phyloP scores from a whole-genome alignment of 108 stramenopile species.

The Poteriospumella lacustris region DNA sequence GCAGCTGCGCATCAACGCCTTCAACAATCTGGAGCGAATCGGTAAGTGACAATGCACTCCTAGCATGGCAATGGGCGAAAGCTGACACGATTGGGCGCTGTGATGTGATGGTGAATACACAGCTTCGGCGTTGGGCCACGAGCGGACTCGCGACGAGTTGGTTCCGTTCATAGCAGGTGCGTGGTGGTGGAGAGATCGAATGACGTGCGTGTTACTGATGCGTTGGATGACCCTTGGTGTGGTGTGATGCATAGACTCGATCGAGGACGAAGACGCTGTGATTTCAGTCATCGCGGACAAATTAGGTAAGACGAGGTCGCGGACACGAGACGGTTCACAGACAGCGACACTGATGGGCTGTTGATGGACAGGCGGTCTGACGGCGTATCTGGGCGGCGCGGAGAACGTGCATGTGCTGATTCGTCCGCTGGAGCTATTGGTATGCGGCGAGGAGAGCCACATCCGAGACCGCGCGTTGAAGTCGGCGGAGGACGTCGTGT shows the following conservation, averaged over 20 bases:
- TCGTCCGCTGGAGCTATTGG: slow-evolving; percentile 77
- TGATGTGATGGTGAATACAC: not conserved
- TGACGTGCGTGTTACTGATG: no score
- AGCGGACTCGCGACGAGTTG: slow-evolving; percentile 56
- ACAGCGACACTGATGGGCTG: not conserved
- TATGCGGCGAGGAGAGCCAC: slow-evolving; percentile 85
- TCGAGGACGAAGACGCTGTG: slow-evolving; percentile 62
- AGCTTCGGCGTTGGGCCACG: slow-evolving; percentile 51
- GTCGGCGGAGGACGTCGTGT: slow-evolving; percentile 55
- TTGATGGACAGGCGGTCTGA: slow-evolving; percentile 11
- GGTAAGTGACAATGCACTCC: not conserved
- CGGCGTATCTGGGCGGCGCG: slow-evolving; percentile 35
- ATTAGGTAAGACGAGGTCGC: slow-evolving; percentile 46
- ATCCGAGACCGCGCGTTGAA: slow-evolving; percentile 81
- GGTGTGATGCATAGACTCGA: slow-evolving; percentile 34
- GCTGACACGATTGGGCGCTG: not conserved
- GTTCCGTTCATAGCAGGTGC: slow-evolving; percentile 51
- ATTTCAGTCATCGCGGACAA: slow-evolving; percentile 53
- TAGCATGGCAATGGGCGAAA: not conserved
- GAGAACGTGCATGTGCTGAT: slow-evolving; percentile 58
- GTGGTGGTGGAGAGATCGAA: no score
- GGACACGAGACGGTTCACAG: no score
- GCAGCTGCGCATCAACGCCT: slow-evolving; percentile 40
- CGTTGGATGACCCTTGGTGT: no score
- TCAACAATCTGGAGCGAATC: slow-evolving; percentile 36